These are phyloP conservation scores for Rhizopogon hawkerae DNA, from an alignment of 1,284 basidiomycete species.

Conservation along the genomic window DNA sequence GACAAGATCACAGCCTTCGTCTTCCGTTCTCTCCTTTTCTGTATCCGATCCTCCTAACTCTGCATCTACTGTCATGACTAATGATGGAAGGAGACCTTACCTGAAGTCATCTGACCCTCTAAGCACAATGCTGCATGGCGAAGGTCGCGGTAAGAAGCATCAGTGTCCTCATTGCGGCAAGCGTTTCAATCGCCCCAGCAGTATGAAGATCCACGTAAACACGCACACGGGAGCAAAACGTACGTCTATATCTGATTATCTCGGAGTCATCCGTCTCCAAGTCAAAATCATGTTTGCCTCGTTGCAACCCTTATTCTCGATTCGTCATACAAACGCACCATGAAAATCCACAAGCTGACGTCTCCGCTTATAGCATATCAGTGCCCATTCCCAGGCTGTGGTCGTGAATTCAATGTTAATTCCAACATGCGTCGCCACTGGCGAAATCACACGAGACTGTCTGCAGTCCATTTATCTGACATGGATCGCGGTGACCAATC, in stretches of 20 bases:
- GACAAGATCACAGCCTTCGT: conserved; percentile 19
- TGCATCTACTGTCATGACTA: conserved; percentile 18
- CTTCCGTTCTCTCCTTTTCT: conserved; percentile 27
- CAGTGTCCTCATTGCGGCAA: conserved; percentile 59
- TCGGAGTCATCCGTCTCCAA: background rate
- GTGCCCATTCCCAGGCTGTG: conserved; percentile 67
- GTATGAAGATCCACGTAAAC: conserved; percentile 66
- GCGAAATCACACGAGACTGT: conserved; percentile 44
- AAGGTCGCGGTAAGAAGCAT: conserved; percentile 42
- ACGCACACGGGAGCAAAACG: conserved; percentile 72
- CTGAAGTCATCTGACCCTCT: conserved; percentile 22
- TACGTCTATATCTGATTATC: conserved; percentile 31
- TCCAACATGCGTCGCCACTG: conserved; percentile 76
- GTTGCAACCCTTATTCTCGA: conserved; percentile 2
- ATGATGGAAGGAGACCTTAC: conserved; percentile 24
- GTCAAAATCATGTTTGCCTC: conserved; percentile 2
- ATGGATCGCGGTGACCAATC: conserved; percentile 10
- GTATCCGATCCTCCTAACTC: conserved; percentile 21
- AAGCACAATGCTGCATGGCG: conserved; percentile 20
- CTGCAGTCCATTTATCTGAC: conserved; percentile 2
- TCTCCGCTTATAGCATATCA: conserved; percentile 45
- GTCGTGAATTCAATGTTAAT: conserved; percentile 69
- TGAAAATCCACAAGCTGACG: conserved; percentile 4
- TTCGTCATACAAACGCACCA: conserved; percentile 1
- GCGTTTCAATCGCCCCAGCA: conserved; percentile 71